A percentile compares a stretch with the other conserved stretches of the same genome.
Conservation (phyloP, 2,329 filamentous ascomycete genomes). For the Coleophoma eucalyptorum region DNA sequence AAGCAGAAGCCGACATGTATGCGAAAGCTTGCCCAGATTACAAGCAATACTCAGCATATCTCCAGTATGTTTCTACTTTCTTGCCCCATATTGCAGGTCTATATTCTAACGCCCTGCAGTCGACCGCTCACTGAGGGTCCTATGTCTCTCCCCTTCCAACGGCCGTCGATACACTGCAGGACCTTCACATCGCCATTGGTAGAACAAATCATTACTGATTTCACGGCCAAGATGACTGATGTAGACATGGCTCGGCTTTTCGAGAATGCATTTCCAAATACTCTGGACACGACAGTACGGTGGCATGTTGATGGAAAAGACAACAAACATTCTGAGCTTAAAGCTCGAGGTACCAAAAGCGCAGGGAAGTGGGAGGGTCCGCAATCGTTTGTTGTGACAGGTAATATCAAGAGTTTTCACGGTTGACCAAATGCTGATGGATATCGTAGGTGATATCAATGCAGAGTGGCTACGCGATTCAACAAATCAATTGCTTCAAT, state of each 20-base stretch:
- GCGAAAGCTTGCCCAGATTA: slow-evolving; percentile 28
- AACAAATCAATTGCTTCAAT: slow-evolving; percentile 89
- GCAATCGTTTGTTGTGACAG: slow-evolving; percentile 91
- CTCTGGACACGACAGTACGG: slow-evolving; percentile 66
- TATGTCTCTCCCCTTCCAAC: slow-evolving; percentile 78
- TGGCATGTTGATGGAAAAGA: slow-evolving; percentile 60
- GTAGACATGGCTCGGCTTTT: slow-evolving; percentile 89
- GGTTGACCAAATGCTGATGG: neutral
- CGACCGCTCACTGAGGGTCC: slow-evolving; percentile 76
- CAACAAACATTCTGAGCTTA: slow-evolving; percentile 32
- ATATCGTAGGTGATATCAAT: slow-evolving; percentile 65
- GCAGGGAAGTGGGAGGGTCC: slow-evolving; percentile 73
- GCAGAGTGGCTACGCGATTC: slow-evolving; percentile 91
- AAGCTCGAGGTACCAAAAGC: slow-evolving; percentile 36
- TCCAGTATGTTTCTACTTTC: slow-evolving; percentile 16
- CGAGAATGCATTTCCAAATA: slow-evolving; percentile 89
- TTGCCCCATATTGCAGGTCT: neutral
- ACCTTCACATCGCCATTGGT: slow-evolving; percentile 86
- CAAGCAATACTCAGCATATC: slow-evolving; percentile 26
- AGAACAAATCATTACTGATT: slow-evolving; percentile 80
- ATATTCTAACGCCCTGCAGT: slow-evolving; percentile 39
- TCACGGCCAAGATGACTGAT: slow-evolving; percentile 76
- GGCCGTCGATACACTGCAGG: slow-evolving; percentile 76
- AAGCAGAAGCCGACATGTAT: slow-evolving; percentile 6
- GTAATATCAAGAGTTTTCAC: neutral